Percentiles rank a stretch among this genome's conserved stretches.
These are phyloP conservation scores for Naganishia cerealis DNA, from an alignment of 1,284 basidiomycete genomes.

Conservation along the genomic window DNA sequence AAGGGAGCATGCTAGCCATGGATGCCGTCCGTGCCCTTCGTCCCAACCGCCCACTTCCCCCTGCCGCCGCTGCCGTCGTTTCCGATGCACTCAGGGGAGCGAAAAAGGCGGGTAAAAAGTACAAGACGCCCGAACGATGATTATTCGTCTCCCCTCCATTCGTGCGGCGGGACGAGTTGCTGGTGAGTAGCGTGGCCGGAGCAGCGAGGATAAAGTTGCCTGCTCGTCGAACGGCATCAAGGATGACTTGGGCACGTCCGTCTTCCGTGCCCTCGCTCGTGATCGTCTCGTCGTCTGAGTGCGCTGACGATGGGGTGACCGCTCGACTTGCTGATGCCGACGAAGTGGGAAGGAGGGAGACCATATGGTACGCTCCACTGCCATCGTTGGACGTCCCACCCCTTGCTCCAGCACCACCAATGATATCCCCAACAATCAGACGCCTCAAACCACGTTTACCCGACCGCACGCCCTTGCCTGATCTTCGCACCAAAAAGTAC, in stretches of 20 bases:
- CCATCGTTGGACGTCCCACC: slow-evolving; percentile 15
- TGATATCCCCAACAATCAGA: slow-evolving; percentile 19
- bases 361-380: slow-evolving; percentile 32
- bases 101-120: slow-evolving; percentile 51
- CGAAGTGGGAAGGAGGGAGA: slow-evolving; percentile 30
- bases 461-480: slow-evolving; percentile 20
- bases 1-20: slow-evolving; percentile 46
- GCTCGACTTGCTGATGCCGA: slow-evolving; percentile 15
- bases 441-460: slow-evolving; percentile 22
- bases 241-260: slow-evolving; percentile 12
- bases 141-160: slow-evolving; percentile 16
- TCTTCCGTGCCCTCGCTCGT: slow-evolving; percentile 22
- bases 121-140: slow-evolving; percentile 44
- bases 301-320: background rate
- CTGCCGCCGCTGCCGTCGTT: slow-evolving; percentile 2
- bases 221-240: slow-evolving; percentile 43
- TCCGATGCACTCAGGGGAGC: slow-evolving; percentile 35
- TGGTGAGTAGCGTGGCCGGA: slow-evolving; percentile 43
- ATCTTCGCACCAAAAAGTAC: slow-evolving; percentile 56
- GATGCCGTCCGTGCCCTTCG: slow-evolving; percentile 45
- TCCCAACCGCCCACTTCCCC: slow-evolving; percentile 15
- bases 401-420: background rate
- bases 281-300: slow-evolving; percentile 21
- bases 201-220: slow-evolving; percentile 48
- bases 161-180: slow-evolving; percentile 24